Evolutionary conservation across 768 basidiomycete genomes (phyloP), one percentile per base, ranked within the genome.

Genomic region (Clathrus columnatus): DNA sequence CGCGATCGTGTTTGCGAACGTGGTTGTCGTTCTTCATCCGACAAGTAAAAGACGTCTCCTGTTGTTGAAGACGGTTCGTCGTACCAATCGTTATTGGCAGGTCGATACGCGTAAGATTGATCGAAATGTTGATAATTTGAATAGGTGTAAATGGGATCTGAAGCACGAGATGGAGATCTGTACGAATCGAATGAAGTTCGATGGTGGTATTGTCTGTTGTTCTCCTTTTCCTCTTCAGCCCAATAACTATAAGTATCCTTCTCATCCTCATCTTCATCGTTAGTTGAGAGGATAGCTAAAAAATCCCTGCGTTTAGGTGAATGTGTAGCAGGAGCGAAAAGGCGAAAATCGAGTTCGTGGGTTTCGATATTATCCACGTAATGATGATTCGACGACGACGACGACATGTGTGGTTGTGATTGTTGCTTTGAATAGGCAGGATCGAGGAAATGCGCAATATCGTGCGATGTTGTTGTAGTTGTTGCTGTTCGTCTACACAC

Each of bases 241-340:
- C 36, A 36, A 18, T 65, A 14, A 70, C 67, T 8, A 76, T 76
- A 75, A 56, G 63, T 26, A 62, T 77, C 21, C 66, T 78, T 41
- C 71, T 75, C 61, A 60, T 66, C 44, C 64, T 77, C 57, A 76
- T 76, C 1, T 54, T 64, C 21, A 41, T 71, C 32, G 75, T 74
- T 4, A 74, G 76, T 61, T 67, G 61, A 61, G 69, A 71, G 53
- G 75, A n/a, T 36, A 4, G 49, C 11, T 16, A 30, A 20, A 26
- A 30, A 50, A n/a, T 24, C 24, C 27, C 53, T 42, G 4, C 42
- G 53, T 23, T 47, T 54, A 18, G 53, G 53, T 16, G 53, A 54
- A 45, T 24, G 32, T 23, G 27, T 26, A 2, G 44, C 53, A 21
- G 51, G 30, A n/a, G 51, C 28, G 53, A 54, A 54, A 28, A 54